Base-by-base conservation (phyloP, 768 basidiomycete species). In the Phlegmacium glaucopus region DNA sequence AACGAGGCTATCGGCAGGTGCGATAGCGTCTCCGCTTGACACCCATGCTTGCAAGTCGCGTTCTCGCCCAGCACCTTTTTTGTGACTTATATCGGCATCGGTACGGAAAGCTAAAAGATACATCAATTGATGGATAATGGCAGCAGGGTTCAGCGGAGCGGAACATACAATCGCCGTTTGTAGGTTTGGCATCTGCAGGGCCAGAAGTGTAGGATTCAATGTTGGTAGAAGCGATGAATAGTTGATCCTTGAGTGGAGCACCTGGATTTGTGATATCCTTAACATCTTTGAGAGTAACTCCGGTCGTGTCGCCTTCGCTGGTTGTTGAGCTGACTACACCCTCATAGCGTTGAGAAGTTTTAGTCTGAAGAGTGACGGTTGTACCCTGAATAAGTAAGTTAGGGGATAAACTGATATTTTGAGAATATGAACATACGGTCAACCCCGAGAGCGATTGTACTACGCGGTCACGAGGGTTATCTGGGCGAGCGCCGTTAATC, bases 41-140 rank as follows among this genome's bases (percentile, higher is more conserved):
- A 80, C 77, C 90, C 90, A 93, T 9, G 85, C 83, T 60, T 89
- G 86, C 39, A 93, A 71, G 55, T 90, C 89, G 47, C 90, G 87
- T 56, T 90, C 85, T 37, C 82, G 80, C 8, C 71, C 61, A 25
- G 51, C 39, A 6, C 63, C 70, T 52, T 75, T 76, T 64, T 79
- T 82, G 46, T 74, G 72, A 58, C 76, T 78, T 56, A 93, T 92
- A 55, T 92, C 90, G 8, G 80, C 72, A 61, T 92, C 90, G 18
- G 88, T 93, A 55, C 87, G 79, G 72, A 92, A 92, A 12, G 82
- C 89, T 90, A 65, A 28, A 53, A 29, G 40, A 32, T 18, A 38
- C 11, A 50, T 39, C 9, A 32, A 44, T 12, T 39, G 17, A 37
- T 41, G 39, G 10, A 16, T 13, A 42, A 40, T 47, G 16, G 43